A percentile compares a stretch with the other conserved stretches of the same genome.
These are phyloP conservation scores for Basidiobolus meristosporus DNA, from an alignment of 371 early-diverging fungal species.

Conservation along the genomic window DNA sequence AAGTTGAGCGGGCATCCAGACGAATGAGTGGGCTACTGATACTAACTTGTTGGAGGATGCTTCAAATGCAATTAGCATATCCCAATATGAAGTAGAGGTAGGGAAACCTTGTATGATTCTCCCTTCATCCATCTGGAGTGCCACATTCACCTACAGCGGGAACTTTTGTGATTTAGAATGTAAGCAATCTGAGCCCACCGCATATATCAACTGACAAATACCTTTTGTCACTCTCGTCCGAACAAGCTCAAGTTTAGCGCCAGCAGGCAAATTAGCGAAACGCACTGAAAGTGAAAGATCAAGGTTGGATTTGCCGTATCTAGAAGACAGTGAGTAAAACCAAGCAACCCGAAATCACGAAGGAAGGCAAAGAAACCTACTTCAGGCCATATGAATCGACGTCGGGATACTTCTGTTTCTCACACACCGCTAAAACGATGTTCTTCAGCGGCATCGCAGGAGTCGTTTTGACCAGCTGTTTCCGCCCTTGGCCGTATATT, in stretches of 20 bases:
- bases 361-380: conserved; percentile 8
- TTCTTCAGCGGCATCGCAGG: conserved; percentile 15
- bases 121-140: conserved; percentile 4
- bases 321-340: not conserved
- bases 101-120: conserved; percentile 2
- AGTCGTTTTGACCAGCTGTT: conserved; percentile 15
- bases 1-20: too few species aligned
- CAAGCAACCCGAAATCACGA: not conserved
- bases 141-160: conserved; percentile 6
- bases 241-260: conserved; percentile 30
- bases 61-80: conserved; percentile 4
- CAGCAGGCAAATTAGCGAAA: conserved; percentile 36
- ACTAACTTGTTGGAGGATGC: too few species aligned
- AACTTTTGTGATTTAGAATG: not conserved
- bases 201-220: conserved; percentile 6
- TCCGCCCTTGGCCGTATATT: conserved; percentile 10
- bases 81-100: conserved; percentile 2
- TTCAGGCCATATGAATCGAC: conserved; percentile 15
- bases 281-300: conserved; percentile 35
- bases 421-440: conserved; percentile 12
- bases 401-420: conserved; percentile 12
- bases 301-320: conserved; percentile 15
- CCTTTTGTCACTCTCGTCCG: conserved; percentile 9
- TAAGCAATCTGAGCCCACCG: not conserved
- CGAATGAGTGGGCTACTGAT: too few species aligned